A percentile compares a stretch with the other conserved stretches of the same genome.
Conservation (phyloP, 352 stramenopile genomes). For the Phytophthora sojae region DNA sequence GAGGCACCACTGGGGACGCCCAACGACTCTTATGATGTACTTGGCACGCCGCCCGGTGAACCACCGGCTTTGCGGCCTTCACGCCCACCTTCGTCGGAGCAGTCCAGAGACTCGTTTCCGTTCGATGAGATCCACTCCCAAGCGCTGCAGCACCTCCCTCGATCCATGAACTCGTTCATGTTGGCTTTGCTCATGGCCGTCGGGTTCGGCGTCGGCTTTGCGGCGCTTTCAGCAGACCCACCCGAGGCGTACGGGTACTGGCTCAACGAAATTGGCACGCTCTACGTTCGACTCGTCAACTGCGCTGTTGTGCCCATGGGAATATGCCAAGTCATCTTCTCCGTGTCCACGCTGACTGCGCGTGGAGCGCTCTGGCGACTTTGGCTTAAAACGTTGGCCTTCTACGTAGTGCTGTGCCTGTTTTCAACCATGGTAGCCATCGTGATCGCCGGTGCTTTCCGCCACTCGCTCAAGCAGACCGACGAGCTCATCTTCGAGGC, state of each 20-base stretch:
- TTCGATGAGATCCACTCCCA: constrained; percentile 30
- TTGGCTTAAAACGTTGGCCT: constrained; percentile 48
- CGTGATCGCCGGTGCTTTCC: constrained; percentile 38
- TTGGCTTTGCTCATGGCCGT: constrained; percentile 47
- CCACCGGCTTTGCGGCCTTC: constrained; percentile 40
- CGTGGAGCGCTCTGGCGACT: constrained; percentile 48
- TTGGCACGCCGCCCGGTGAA: constrained; percentile 65
- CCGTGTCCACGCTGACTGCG: constrained; percentile 54
- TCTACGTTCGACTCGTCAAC: constrained; percentile 71
- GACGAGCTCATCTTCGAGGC: constrained; percentile 35
- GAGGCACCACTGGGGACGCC: constrained; percentile 40
- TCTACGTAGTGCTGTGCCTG: constrained; percentile 47
- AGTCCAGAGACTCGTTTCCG: constrained; percentile 17
- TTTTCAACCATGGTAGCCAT: constrained; percentile 42
- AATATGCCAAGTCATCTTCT: constrained; percentile 70
- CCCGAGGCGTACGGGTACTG: constrained; percentile 52
- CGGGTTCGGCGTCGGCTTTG: constrained; percentile 50
- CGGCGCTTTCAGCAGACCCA: constrained; percentile 40
- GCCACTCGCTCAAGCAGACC: constrained; percentile 44
- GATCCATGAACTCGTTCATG: constrained; percentile 53
- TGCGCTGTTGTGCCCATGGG: constrained; percentile 68
- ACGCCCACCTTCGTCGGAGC: constrained; percentile 22
- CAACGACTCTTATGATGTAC: constrained; percentile 50
- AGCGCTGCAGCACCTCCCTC: constrained; percentile 32
- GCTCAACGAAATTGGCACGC: constrained; percentile 54